Evolutionary conservation across 257 asterid genomes (phyloP).

Genomic region (Knoxia roxburghii): DNA sequence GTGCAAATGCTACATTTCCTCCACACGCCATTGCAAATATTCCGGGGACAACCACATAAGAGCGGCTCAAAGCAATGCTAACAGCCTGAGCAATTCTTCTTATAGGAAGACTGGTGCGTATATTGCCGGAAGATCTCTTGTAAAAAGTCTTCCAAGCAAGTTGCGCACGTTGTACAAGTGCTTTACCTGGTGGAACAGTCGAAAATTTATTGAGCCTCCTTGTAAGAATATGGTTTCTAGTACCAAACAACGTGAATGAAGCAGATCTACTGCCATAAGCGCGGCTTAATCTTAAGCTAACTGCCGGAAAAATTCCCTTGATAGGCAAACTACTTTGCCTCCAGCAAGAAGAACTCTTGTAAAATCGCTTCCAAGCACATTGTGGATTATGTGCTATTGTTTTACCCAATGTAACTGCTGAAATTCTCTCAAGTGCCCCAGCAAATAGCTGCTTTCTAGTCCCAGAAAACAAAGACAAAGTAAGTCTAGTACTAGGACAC

Average conservation of each 20-base stretch:
- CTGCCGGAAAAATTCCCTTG: conserved; percentile 68
- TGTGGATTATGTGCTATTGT: conserved; percentile 37
- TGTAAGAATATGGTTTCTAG: conserved; percentile 24
- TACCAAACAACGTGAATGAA: conserved; percentile 27
- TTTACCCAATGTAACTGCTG: conserved; percentile 37
- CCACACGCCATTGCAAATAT: conserved; percentile 54
- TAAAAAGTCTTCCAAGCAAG: conserved; percentile 61
- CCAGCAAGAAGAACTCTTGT: conserved; percentile 25
- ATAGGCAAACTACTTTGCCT: conserved; percentile 29
- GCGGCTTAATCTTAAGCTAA: conserved; percentile 61
- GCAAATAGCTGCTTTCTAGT: conserved; percentile 25
- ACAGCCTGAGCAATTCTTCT: conserved; percentile 74
- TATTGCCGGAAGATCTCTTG: conserved; percentile 25
- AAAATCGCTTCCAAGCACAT: conserved; percentile 56
- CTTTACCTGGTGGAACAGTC: conserved; percentile 33
- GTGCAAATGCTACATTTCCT: conserved; percentile 53
- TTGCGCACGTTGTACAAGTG: conserved; percentile 40
- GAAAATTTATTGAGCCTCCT: conserved; percentile 32
- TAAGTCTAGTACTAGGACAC: conserved; percentile 21
- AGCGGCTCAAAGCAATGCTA: conserved; percentile 65
- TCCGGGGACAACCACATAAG: conserved; percentile 59
- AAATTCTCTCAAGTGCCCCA: conserved; percentile 28
- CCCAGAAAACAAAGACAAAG: conserved; percentile 25
- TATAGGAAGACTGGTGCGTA: conserved; percentile 31
- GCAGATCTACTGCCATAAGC: conserved; percentile 37